Base-by-base conservation (phyloP, 2,329 filamentous ascomycete genomes). In the Arthrinium phaeospermum region DNA sequence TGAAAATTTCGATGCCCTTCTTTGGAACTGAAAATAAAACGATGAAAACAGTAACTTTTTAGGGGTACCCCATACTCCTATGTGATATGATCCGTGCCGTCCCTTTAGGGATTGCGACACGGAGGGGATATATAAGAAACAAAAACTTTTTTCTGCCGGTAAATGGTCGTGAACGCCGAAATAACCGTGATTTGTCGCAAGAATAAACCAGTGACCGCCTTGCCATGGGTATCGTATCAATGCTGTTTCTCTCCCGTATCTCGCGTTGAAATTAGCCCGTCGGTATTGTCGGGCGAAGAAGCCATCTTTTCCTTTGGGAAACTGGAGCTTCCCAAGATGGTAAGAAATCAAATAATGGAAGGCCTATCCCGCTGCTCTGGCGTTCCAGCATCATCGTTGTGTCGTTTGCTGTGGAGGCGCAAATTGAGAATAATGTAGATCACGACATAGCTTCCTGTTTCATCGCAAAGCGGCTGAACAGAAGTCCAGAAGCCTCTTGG, bases 41-140 rank as follows among this genome's bases (percentile, higher is more conserved):
- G n/a, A 49, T 12, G n/a, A n/a, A 57, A 70, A 70, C 51, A 57
- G 57, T 10, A 70, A 68, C 61, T 69, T 69, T 47, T 49, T 41
- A 41, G 41, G 41, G 46, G 44, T 71, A 41, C 44, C 67, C 67
- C 45, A 14, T 34, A 69, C 68, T 57, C 68, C 68, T n/a, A 24
- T 30, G 3, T 41, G 37, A 41, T 41, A 19, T 22, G 37, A 70
- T 64, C 30, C n/a, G 27, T 57, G 68, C n/a, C 68, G 68, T 70
- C 68, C 49, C 68, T 70, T 70, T 70, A 57, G 49, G 68, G 68
- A 70, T 70, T 70, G 68, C 68, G 68, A 41, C 49, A 44, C 46
- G 47, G 10, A n/a, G 30, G 34, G 34, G 14, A 64, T 64, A 41
- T 64, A 64, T 41, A 64, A 41, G 57, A 64, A 64, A n/a, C 57